A percentile compares a stretch with the other conserved stretches of the same genome.
Conservation (phyloP, 164 flowering plant species). For the Annona cherimola region DNA sequence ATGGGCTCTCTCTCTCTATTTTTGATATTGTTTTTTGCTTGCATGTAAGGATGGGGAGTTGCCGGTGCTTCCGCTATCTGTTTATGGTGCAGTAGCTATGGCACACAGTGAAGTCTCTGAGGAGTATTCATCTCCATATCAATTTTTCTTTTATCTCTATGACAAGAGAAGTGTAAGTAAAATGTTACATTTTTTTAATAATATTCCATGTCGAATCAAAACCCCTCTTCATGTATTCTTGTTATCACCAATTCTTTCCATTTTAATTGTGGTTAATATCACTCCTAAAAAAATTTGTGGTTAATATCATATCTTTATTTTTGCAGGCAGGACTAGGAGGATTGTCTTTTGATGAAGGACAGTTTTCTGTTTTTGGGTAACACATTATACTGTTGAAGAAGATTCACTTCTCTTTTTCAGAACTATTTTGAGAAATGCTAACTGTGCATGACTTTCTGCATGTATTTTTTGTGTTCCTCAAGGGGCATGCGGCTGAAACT, state of each 20-base stretch:
- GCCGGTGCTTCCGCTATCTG: slow-evolving; percentile 92
- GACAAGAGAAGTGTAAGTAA: slow-evolving; percentile 87
- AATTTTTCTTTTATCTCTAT: slow-evolving; percentile 88
- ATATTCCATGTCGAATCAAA: neutral
- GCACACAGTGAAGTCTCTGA: slow-evolving; percentile 79
- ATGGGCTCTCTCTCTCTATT: neutral
- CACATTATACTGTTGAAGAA: neutral
- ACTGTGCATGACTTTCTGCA: neutral
- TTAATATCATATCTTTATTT: neutral
- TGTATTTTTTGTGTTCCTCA: neutral
- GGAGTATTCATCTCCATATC: slow-evolving; percentile 82
- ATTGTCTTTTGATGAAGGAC: slow-evolving; percentile 92
- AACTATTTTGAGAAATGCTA: neutral
- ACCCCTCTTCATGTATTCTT: too few species aligned
- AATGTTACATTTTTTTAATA: neutral
- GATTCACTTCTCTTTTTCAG: neutral
- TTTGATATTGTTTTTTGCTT: neutral
- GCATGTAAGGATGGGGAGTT: slow-evolving; percentile 80
- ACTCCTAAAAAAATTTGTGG: too few species aligned
- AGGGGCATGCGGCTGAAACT: neutral
- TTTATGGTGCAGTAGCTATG: slow-evolving; percentile 96
- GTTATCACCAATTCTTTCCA: too few species aligned
- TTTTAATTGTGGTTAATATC: too few species aligned
- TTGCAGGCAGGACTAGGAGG: slow-evolving; percentile 93
- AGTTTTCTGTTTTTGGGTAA: slow-evolving; percentile 97